Percentiles rank a stretch among this genome's conserved stretches.
phyloP scores from a whole-genome alignment of 75 land plant genomes.

The Sequoia sempervirens region DNA sequence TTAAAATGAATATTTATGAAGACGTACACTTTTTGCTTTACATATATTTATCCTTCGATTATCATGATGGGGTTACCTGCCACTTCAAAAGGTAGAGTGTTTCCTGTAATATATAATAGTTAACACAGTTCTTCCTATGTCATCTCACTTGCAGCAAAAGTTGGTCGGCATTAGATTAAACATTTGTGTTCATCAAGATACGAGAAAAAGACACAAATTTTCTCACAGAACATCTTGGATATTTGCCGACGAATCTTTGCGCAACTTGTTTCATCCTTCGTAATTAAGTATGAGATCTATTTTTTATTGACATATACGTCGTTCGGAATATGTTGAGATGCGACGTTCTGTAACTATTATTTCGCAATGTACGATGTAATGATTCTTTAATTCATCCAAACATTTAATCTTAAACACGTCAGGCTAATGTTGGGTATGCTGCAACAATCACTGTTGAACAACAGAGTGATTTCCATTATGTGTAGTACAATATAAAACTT shows the following conservation, averaged over 20 bases:
- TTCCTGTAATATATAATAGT: too few species aligned
- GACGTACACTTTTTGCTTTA: too few species aligned
- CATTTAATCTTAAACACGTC: not conserved
- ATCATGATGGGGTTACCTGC: too few species aligned
- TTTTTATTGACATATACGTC: not conserved
- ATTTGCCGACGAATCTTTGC: not conserved
- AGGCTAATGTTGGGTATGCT: not conserved
- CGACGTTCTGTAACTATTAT: not conserved
- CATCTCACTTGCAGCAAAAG: not conserved
- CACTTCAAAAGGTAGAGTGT: too few species aligned
- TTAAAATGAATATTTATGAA: too few species aligned
- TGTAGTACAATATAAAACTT: too few species aligned
- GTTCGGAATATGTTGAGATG: not conserved
- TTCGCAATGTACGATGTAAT: too few species aligned
- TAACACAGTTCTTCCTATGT: constrained; percentile 12
- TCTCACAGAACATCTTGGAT: not conserved
- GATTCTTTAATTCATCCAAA: too few species aligned
- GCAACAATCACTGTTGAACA: not conserved
- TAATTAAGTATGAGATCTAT: not conserved
- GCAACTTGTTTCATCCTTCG: not conserved
- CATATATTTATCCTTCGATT: too few species aligned
- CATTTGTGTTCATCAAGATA: not conserved
- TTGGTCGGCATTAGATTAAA: constrained; percentile 4
- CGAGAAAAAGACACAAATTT: not conserved
- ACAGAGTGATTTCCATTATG: not conserved